Evolutionary conservation across 805 yeast genomes (phyloP).

Genomic region (Kodamaea fukazawae): DNA sequence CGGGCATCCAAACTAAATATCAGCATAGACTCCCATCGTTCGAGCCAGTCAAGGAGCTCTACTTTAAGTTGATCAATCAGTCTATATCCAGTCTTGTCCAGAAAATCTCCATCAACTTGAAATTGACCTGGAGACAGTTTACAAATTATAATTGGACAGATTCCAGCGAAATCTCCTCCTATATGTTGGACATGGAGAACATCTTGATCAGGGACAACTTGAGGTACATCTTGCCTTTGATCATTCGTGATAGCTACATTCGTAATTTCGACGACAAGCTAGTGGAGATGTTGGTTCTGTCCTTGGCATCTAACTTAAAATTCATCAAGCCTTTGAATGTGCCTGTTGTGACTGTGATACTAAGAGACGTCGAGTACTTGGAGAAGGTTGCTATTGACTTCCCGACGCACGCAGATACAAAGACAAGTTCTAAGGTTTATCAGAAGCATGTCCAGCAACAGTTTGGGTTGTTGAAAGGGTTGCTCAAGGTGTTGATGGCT

Average conservation of each 20-base stretch:
- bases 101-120: slow-evolving; percentile 59
- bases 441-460: slow-evolving; percentile 43
- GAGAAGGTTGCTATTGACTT: slow-evolving; percentile 51
- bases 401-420: slow-evolving; percentile 42
- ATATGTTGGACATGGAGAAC: slow-evolving; percentile 56
- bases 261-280: slow-evolving; percentile 74
- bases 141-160: slow-evolving; percentile 63
- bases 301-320: slow-evolving; percentile 56
- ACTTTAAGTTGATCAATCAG: slow-evolving; percentile 54
- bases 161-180: slow-evolving; percentile 58
- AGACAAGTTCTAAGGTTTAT: slow-evolving; percentile 34
- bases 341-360: slow-evolving; percentile 60
- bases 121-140: slow-evolving; percentile 82
- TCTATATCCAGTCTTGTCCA: slow-evolving; percentile 54
- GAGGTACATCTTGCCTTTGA: slow-evolving; percentile 48
- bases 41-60: slow-evolving; percentile 54
- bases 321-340: slow-evolving; percentile 68
- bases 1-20: slow-evolving; percentile 34
- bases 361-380: slow-evolving; percentile 66
- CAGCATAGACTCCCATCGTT: slow-evolving; percentile 46
- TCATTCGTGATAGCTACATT: slow-evolving; percentile 67
- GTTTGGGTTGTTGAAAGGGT: slow-evolving; percentile 48
- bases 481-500: slow-evolving; percentile 67
- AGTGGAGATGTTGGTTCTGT: slow-evolving; percentile 58
- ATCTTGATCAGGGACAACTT: slow-evolving; percentile 44